A percentile compares a stretch with the other conserved stretches of the same genome.
phyloP scores from a whole-genome alignment of 805 yeast genomes.

The Spathaspora arborariae region DNA sequence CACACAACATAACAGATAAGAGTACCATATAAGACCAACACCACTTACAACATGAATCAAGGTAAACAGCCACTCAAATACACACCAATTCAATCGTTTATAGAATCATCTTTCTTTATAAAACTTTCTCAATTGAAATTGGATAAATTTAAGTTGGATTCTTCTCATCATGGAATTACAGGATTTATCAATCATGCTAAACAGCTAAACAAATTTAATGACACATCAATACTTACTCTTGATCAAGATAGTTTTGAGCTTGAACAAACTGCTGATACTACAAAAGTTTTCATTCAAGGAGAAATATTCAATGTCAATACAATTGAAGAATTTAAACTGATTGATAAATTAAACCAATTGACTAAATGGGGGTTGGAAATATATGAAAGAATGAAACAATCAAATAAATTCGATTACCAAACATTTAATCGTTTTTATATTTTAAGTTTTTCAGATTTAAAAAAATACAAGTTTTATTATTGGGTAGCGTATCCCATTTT shows the following conservation, averaged over 20 bases:
- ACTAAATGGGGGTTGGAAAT: constrained; percentile 31
- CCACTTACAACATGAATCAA: not conserved
- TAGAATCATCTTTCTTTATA: constrained; percentile 85
- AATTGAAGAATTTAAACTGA: constrained; percentile 72
- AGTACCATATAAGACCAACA: not conserved
- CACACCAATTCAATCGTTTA: constrained; percentile 62
- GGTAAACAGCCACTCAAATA: constrained; percentile 22
- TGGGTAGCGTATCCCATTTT: constrained; percentile 85
- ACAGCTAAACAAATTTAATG: constrained; percentile 31
- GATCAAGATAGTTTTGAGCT: constrained; percentile 29
- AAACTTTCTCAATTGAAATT: constrained; percentile 69
- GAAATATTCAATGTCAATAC: constrained; percentile 65
- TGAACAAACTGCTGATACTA: constrained; percentile 5
- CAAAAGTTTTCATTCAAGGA: constrained; percentile 28
- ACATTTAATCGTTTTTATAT: constrained; percentile 30
- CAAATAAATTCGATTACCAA: constrained; percentile 24
- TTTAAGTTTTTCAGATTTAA: constrained; percentile 80
- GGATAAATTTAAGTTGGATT: constrained; percentile 64
- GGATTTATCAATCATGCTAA: constrained; percentile 42
- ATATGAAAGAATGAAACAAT: constrained; percentile 25
- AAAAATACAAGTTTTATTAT: constrained; percentile 80
- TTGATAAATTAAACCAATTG: constrained; percentile 63
- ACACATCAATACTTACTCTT: constrained; percentile 30
- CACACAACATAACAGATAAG: not conserved
- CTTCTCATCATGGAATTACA: constrained; percentile 36